A percentile compares a stretch with the other conserved stretches of the same genome.
Conservation (phyloP, 1,284 basidiomycete genomes). For the Somion occarium region DNA sequence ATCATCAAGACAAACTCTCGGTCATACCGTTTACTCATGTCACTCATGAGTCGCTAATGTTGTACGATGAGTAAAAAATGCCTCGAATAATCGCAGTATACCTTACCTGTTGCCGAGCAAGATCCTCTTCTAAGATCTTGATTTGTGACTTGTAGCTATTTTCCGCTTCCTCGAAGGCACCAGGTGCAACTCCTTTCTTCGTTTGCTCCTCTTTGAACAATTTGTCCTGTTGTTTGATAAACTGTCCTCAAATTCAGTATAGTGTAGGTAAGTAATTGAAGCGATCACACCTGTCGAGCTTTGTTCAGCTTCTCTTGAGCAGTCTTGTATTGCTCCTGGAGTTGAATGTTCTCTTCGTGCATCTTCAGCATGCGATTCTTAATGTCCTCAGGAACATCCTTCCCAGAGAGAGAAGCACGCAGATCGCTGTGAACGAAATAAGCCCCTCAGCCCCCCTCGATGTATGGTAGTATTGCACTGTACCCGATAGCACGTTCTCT, state of each 20-base stretch:
- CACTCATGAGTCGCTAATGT: constrained; percentile 46
- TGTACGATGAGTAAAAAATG: constrained; percentile 6
- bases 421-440: constrained; percentile 50
- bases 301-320: constrained; percentile 78
- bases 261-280: neutral
- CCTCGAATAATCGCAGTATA: constrained; percentile 8
- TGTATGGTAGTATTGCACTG: constrained; percentile 18
- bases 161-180: constrained; percentile 68
- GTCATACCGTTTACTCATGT: constrained; percentile 59
- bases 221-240: constrained; percentile 91
- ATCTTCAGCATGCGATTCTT: constrained; percentile 72
- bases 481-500: constrained; percentile 78
- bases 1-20: constrained; percentile 81
- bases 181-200: constrained; percentile 36
- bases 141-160: constrained; percentile 66
- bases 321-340: constrained; percentile 71
- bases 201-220: constrained; percentile 76
- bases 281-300: constrained; percentile 59
- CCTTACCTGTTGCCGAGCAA: constrained; percentile 56
- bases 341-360: constrained; percentile 71
- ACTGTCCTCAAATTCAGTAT: constrained; percentile 40
- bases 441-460: neutral
- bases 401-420: constrained; percentile 66
- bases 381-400: constrained; percentile 76
- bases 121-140: constrained; percentile 66